A percentile compares a stretch with the other conserved stretches of the same genome.
phyloP scores from a whole-genome alignment of 2,329 filamentous ascomycete genomes.

The Helotiales sp. region DNA sequence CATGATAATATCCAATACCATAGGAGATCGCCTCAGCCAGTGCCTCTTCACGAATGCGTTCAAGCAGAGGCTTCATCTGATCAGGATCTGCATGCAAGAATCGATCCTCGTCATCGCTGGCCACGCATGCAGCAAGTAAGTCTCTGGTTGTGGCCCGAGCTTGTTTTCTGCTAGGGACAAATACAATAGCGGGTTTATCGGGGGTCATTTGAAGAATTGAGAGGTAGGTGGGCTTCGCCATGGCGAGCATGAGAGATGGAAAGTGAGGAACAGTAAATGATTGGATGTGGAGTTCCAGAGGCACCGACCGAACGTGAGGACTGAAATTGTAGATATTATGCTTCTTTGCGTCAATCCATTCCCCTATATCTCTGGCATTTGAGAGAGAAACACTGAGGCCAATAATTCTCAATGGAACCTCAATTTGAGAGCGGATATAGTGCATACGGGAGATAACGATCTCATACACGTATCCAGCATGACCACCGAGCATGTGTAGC shows the following conservation, averaged over 20 bases:
- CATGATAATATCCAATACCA: slow-evolving; percentile 96
- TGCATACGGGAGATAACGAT: slow-evolving; percentile 98
- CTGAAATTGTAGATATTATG: slow-evolving; percentile 99
- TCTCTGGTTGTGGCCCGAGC: slow-evolving; percentile 85
- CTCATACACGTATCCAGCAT: slow-evolving; percentile 88
- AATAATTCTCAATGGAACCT: slow-evolving; percentile 81
- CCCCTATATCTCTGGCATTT: slow-evolving; percentile 90
- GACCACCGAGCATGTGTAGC: slow-evolving; percentile 86
- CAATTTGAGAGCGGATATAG: slow-evolving; percentile 86
- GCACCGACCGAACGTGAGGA: slow-evolving; percentile 83
- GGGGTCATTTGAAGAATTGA: slow-evolving; percentile 86
- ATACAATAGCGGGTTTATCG: slow-evolving; percentile 86
- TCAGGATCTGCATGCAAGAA: slow-evolving; percentile 85
- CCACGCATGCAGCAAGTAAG: slow-evolving; percentile 80
- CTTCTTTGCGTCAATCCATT: slow-evolving; percentile 97
- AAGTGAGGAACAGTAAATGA: slow-evolving; percentile 96
- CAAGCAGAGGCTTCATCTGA: slow-evolving; percentile 79
- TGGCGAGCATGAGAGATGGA: slow-evolving; percentile 96
- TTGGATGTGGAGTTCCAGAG: slow-evolving; percentile 91
- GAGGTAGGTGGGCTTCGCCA: slow-evolving; percentile 92
- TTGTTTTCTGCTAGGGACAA: slow-evolving; percentile 92
- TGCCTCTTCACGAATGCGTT: slow-evolving; percentile 80
- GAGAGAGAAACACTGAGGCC: slow-evolving; percentile 89
- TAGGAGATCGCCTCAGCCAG: slow-evolving; percentile 88
- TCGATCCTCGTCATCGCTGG: slow-evolving; percentile 88